Evolutionary conservation across 2,329 filamentous ascomycete genomes (phyloP), one percentile per base, ranked within the genome.

Genomic region (Aureobasidium sp.): DNA sequence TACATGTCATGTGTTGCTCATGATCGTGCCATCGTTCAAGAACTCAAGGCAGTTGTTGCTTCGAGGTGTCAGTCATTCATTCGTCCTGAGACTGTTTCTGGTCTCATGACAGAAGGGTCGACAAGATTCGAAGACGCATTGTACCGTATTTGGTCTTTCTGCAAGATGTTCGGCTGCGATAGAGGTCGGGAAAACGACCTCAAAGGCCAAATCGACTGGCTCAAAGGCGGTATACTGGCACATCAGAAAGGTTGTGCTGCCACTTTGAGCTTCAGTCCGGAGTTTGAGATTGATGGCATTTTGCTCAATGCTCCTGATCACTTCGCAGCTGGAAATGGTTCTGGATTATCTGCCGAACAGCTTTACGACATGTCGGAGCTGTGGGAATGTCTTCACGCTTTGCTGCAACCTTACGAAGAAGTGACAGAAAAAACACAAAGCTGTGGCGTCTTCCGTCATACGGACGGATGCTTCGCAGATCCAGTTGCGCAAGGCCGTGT

Each of bases 141-240:
- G 52, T 87, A 84, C 83, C 80, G 84, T 2, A 81, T 87, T 34
- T 87, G 84, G 84, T 84, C 81, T 0, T 87, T 87, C 71, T 87
- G 84, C 71, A 80, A 79, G 60, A 80, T 86, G 36, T 87, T 87
- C 59, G 85, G 85, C 1, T 79, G 77, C 55, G 78, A 78, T 0
- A 85, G 84, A 66, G 78, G 78, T 5, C 78, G 83, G 15, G 82
- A 86, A 66, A 80, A 83, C 34, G 83, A 87, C 63, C 75, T 85
- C 37, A 75, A 79, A 39, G 82, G 80, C 4, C 84, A 87, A 69
- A 78, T 84, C 66, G 84, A 86, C 67, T 87, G 85, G 85, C 73
- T 87, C 12, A 81, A 79, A 63, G 85, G 84, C 37, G 84, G 84
- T 2, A 62, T 73, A 5, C 70, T 82, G 47, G 82, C 82, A 3